phyloP scores from a whole-genome alignment of 352 stramenopile species.

The Pilasporangium apinafurcum region DNA sequence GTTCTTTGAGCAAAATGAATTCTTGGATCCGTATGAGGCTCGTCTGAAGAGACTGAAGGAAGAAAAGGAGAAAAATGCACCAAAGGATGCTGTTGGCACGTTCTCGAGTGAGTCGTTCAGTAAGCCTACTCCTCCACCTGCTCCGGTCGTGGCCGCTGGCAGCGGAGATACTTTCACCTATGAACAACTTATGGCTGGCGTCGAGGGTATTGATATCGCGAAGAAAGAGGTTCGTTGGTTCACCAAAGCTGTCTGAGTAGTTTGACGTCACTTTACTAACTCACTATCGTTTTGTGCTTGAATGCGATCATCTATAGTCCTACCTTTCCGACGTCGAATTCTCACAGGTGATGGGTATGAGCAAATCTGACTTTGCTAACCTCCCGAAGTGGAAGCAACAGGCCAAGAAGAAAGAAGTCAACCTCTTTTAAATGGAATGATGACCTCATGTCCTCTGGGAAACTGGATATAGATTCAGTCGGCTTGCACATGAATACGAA shows the following conservation, averaged over 20 bases:
- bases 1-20: constrained; percentile 81
- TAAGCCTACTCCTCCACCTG: constrained; percentile 3
- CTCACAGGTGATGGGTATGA: constrained; percentile 50
- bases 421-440: constrained; percentile 89
- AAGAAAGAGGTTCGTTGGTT: constrained; percentile 58
- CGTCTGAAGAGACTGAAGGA: constrained; percentile 74
- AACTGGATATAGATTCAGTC: too few relatives aligned
- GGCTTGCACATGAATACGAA: too few relatives aligned
- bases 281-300: not conserved
- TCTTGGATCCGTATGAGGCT: constrained; percentile 87
- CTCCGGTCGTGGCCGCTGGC: constrained; percentile 4
- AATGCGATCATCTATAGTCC: constrained; percentile 14
- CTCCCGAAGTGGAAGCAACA: constrained; percentile 86
- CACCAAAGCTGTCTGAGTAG: too few relatives aligned
- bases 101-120: constrained; percentile 44
- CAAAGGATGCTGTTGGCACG: constrained; percentile 48
- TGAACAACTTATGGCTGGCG: constrained; percentile 58
- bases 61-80: constrained; percentile 66
- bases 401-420: constrained; percentile 82
- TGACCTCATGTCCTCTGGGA: too few relatives aligned
- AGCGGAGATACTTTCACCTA: constrained; percentile 43
- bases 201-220: constrained; percentile 77
- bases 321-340: constrained; percentile 85
- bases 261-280: not conserved
- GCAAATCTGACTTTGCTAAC: constrained; percentile 47